These are phyloP conservation scores for Aspergillus piperis DNA, from an alignment of 2,329 filamentous ascomycete genomes.

Conservation along the genomic window DNA sequence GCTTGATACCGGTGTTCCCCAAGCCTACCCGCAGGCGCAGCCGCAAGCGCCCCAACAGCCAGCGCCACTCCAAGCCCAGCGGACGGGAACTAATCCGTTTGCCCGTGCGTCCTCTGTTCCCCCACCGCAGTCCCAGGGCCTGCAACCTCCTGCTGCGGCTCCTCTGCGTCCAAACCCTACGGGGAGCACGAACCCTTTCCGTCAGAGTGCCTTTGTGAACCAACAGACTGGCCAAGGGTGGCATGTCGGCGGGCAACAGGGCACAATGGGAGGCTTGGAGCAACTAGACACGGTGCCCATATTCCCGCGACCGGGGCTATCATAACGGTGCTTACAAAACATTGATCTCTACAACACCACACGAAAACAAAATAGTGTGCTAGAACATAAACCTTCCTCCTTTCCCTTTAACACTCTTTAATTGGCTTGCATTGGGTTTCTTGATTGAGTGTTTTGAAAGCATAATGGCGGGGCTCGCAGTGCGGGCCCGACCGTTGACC, in stretches of 20 bases:
- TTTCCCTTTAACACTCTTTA: constrained; percentile 5
- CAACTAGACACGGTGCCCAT: constrained; percentile 76
- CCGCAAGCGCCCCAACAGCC: constrained; percentile 27
- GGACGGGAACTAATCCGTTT: constrained; percentile 74
- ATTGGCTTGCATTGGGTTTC: constrained; percentile 8
- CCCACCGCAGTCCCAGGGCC: constrained; percentile 34
- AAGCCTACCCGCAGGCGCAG: constrained; percentile 27
- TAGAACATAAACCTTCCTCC: background rate
- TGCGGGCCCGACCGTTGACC: constrained; percentile 14
- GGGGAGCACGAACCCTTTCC: constrained; percentile 91
- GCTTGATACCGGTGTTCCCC: constrained; percentile 24
- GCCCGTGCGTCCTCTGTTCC: constrained; percentile 56
- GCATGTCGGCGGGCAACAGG: constrained; percentile 71
- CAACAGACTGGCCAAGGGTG: constrained; percentile 85
- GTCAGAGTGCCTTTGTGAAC: constrained; percentile 86
- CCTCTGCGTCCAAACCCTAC: constrained; percentile 73
- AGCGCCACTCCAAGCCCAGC: constrained; percentile 50
- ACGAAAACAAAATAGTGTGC: background rate
- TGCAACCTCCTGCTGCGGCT: constrained; percentile 41
- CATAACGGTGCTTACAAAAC: background rate
- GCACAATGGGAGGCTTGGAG: constrained; percentile 75
- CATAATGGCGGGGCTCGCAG: constrained; percentile 18
- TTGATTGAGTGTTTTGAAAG: constrained; percentile 11
- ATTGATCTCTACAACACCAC: background rate
- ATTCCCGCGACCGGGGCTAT: constrained; percentile 74